These are phyloP conservation scores for Geotrichum ghanense DNA, from an alignment of 805 yeast genomes.

Conservation along the genomic window DNA sequence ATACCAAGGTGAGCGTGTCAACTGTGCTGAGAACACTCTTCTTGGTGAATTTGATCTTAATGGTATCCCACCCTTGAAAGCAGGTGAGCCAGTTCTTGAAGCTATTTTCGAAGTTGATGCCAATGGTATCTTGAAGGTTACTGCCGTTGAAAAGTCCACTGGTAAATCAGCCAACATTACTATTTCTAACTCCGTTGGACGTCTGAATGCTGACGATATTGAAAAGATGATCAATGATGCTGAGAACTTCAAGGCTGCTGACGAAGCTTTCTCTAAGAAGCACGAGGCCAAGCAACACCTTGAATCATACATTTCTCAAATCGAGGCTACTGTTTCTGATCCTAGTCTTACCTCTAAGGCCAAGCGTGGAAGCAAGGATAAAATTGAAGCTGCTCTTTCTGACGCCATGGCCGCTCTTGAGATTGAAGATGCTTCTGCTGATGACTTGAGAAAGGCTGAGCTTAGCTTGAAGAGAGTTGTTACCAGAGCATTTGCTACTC, in stretches of 20 bases:
- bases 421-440: slow-evolving; percentile 92
- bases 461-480: slow-evolving; percentile 98
- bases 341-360: slow-evolving; percentile 96
- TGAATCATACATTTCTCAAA: slow-evolving; percentile 94
- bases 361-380: slow-evolving; percentile 94
- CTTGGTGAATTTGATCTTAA: slow-evolving; percentile 98
- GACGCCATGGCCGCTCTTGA: slow-evolving; percentile 97
- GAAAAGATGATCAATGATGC: slow-evolving; percentile 99
- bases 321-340: slow-evolving; percentile 94
- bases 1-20: slow-evolving; percentile 99
- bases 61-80: slow-evolving; percentile 96
- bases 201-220: slow-evolving; percentile 91
- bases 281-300: slow-evolving; percentile 99
- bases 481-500: slow-evolving; percentile 98
- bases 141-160: slow-evolving; percentile 97
- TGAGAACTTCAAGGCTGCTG: slow-evolving; percentile 97
- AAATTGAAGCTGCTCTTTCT: slow-evolving; percentile 94
- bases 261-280: slow-evolving; percentile 98
- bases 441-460: slow-evolving; percentile 98
- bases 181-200: slow-evolving; percentile 97
- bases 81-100: slow-evolving; percentile 99
- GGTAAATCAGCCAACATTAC: slow-evolving; percentile 98
- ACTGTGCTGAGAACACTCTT: slow-evolving; percentile 93
- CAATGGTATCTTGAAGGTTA: slow-evolving; percentile 98
- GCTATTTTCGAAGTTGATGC: slow-evolving; percentile 99